These are phyloP conservation scores for Collybia mongolica DNA, from an alignment of 768 basidiomycete species.

Conservation along the genomic window DNA sequence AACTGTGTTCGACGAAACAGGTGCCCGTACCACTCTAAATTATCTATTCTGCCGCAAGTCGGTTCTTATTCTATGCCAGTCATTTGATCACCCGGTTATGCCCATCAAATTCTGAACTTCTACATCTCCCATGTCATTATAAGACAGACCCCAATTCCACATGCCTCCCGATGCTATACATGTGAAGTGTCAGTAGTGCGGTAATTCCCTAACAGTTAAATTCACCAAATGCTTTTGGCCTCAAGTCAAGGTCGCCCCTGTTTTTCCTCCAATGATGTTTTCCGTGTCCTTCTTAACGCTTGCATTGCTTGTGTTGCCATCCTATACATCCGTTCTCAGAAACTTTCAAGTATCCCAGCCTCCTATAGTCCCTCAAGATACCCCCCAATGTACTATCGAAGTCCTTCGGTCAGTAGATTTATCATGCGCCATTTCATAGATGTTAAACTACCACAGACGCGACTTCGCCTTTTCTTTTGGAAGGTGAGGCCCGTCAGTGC, in stretches of 20 bases:
- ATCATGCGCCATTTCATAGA: neutral
- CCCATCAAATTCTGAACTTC: conserved; percentile 1
- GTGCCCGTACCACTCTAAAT: too few species aligned
- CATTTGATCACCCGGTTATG: conserved; percentile 4
- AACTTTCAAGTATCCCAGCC: conserved; percentile 76
- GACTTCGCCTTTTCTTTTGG: conserved; percentile 76
- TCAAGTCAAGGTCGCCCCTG: neutral
- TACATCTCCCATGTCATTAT: too few species aligned
- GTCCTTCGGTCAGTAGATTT: conserved; percentile 53
- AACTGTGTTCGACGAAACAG: too few species aligned
- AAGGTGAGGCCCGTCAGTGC: conserved; percentile 36
- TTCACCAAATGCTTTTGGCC: too few species aligned
- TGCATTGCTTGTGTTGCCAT: conserved; percentile 7
- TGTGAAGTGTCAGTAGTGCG: too few species aligned
- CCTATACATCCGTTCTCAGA: conserved; percentile 49
- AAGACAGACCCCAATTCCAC: too few species aligned
- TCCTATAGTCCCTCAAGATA: conserved; percentile 60
- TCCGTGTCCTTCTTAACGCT: conserved; percentile 10
- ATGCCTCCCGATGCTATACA: too few species aligned
- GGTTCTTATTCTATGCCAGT: neutral
- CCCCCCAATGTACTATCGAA: conserved; percentile 61
- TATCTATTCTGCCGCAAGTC: conserved; percentile 1
- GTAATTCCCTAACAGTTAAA: too few species aligned
- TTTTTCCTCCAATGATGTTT: conserved; percentile 9
- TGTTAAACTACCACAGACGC: conserved; percentile 37